Conservation (phyloP, 306 rosid genomes). For the Alnus rubra region DNA sequence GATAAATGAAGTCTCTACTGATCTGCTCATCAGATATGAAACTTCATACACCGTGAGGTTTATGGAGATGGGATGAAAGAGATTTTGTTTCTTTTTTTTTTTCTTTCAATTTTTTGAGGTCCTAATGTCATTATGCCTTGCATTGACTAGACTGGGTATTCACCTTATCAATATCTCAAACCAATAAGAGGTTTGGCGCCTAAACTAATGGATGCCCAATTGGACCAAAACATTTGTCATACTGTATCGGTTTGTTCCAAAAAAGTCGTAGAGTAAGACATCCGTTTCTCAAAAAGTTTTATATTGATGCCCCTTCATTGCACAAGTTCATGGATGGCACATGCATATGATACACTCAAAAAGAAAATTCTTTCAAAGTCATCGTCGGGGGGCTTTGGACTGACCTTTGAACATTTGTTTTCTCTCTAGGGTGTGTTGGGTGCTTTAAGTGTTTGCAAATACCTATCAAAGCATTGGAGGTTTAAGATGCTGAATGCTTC, state of each 20-base stretch:
- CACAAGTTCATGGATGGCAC: background rate
- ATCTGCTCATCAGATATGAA: background rate
- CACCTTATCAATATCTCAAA: background rate
- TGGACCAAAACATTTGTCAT: background rate
- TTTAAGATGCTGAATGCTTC: background rate
- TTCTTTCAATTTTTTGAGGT: background rate
- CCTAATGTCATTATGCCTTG: background rate
- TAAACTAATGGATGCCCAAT: background rate
- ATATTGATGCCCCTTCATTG: background rate
- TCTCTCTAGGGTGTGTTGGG: background rate
- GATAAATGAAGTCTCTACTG: background rate
- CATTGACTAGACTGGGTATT: background rate
- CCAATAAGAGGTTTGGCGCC: background rate
- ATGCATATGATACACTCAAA: background rate
- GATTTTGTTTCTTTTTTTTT: background rate
- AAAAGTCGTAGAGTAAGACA: background rate
- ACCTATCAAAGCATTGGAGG: background rate
- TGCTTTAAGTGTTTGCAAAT: background rate
- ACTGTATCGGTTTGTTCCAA: background rate
- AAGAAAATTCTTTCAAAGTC: background rate
- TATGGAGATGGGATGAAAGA: background rate
- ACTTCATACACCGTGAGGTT: background rate
- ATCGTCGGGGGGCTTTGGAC: background rate
- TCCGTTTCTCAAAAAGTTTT: background rate
- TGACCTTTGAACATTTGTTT: background rate